Evolutionary conservation across 1,139 yeast species (phyloP).

Genomic region (Kodamaea derodonti): DNA sequence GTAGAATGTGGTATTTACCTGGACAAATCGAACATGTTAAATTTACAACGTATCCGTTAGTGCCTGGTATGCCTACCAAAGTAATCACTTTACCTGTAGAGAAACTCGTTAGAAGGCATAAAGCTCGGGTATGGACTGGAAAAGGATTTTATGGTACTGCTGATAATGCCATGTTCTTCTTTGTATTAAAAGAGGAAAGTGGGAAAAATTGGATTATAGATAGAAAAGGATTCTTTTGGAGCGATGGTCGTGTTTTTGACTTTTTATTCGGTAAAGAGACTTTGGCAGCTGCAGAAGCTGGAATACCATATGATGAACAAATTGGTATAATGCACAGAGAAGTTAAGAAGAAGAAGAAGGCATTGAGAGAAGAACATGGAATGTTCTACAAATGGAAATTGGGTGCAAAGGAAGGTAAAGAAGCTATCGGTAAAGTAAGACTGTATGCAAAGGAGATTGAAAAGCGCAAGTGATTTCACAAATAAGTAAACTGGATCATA

Average conservation of each 20-base stretch:
- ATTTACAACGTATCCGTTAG: conserved; percentile 68
- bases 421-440: conserved; percentile 26
- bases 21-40: conserved; percentile 51
- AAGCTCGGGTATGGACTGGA: conserved; percentile 76
- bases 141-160: conserved; percentile 85
- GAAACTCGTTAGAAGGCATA: conserved; percentile 51
- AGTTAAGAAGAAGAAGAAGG: conserved; percentile 36
- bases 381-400: conserved; percentile 38
- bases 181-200: conserved; percentile 57
- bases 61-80: conserved; percentile 78
- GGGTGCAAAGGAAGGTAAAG: conserved; percentile 31
- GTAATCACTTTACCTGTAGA: conserved; percentile 64
- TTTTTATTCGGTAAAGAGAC: conserved; percentile 75
- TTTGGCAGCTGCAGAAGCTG: conserved; percentile 71
- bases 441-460: conserved; percentile 10
- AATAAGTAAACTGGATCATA: background rate
- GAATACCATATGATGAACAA: conserved; percentile 63
- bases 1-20: conserved; percentile 78
- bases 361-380: conserved; percentile 38
- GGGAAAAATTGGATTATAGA: conserved; percentile 73
- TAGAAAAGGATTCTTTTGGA: conserved; percentile 81
- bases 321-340: conserved; percentile 39
- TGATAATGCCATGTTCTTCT: conserved; percentile 70
- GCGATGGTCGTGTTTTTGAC: conserved; percentile 84
- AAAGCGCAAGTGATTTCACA: conserved; percentile 1